A percentile compares a stretch with the other conserved stretches of the same genome.
These are phyloP conservation scores for Oryza brachyantha DNA, from an alignment of 176 grass and related monocot species.

Conservation along the genomic window DNA sequence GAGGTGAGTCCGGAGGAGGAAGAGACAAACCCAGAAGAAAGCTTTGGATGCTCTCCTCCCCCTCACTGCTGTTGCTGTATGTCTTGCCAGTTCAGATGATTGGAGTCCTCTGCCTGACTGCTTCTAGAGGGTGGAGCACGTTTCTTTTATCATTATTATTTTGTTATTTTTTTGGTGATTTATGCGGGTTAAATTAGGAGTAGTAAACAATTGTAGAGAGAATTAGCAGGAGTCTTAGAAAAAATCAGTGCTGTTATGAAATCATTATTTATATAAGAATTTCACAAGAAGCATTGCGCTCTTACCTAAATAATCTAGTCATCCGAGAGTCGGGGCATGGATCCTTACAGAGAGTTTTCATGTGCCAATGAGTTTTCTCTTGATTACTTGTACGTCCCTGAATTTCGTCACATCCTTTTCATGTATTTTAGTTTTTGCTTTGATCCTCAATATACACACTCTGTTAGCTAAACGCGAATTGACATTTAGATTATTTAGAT, in stretches of 20 bases:
- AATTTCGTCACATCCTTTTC: too few species aligned
- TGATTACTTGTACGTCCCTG: too few species aligned
- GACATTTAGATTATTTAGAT: too few species aligned
- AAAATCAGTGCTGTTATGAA: background rate
- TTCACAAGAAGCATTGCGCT: background rate
- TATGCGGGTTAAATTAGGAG: too few species aligned
- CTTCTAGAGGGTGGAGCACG: background rate
- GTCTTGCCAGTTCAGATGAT: conserved; percentile 20
- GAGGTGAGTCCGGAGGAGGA: too few species aligned
- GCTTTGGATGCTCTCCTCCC: conserved; percentile 44
- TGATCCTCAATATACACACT: too few species aligned
- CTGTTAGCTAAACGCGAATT: too few species aligned
- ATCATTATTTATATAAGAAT: background rate
- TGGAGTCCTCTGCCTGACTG: background rate
- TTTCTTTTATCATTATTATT: background rate
- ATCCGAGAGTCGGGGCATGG: background rate
- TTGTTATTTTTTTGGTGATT: background rate
- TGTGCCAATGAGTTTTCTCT: too few species aligned
- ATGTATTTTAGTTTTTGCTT: too few species aligned
- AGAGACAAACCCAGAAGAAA: conserved; percentile 48
- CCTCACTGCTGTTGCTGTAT: conserved; percentile 16
- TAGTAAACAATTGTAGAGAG: background rate
- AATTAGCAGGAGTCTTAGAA: background rate
- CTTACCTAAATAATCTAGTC: too few species aligned
- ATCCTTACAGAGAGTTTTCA: too few species aligned